A percentile compares a stretch with the other conserved stretches of the same genome.
These are phyloP conservation scores for Aspergillus brunneoviolaceus DNA, from an alignment of 2,329 filamentous ascomycete species.

Conservation along the genomic window DNA sequence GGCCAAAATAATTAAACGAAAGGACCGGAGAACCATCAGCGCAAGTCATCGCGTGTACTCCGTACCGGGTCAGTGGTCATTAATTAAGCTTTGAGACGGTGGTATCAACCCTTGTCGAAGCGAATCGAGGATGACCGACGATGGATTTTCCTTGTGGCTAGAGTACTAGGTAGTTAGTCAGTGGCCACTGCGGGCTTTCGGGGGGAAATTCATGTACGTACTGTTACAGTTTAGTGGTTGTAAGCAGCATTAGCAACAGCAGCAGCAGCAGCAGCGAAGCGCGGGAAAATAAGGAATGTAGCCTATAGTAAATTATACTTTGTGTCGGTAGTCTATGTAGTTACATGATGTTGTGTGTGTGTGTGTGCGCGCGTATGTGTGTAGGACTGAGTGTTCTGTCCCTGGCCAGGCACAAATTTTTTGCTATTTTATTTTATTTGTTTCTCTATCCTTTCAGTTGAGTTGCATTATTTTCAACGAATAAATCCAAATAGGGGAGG, in stretches of 20 bases:
- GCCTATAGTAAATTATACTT: too few species aligned
- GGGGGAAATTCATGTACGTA: slow-evolving; percentile 14
- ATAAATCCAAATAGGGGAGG: slow-evolving; percentile 1
- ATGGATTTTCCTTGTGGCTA: not conserved
- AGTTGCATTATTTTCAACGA: too few species aligned
- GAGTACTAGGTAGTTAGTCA: too few species aligned
- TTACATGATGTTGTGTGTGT: too few species aligned
- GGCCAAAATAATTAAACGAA: slow-evolving; percentile 1
- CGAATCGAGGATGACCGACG: slow-evolving; percentile 12
- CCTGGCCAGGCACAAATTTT: too few species aligned
- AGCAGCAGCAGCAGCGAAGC: not conserved
- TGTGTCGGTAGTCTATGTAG: too few species aligned
- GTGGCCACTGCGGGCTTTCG: slow-evolving; percentile 15
- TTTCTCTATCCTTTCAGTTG: too few species aligned
- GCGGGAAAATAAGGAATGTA: too few species aligned
- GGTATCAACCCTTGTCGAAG: slow-evolving; percentile 23
- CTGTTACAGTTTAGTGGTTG: not conserved
- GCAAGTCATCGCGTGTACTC: slow-evolving; percentile 13
- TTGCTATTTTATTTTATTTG: too few species aligned
- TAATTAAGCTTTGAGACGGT: slow-evolving; percentile 29
- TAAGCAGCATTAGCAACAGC: not conserved
- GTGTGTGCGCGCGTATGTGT: too few species aligned
- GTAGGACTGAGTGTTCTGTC: too few species aligned
- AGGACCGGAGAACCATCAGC: slow-evolving; percentile 1
- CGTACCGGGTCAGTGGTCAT: slow-evolving; percentile 19